Base-by-base conservation (phyloP, 2,329 filamentous ascomycete species). In the Pseudogymnoascus destructans region DNA sequence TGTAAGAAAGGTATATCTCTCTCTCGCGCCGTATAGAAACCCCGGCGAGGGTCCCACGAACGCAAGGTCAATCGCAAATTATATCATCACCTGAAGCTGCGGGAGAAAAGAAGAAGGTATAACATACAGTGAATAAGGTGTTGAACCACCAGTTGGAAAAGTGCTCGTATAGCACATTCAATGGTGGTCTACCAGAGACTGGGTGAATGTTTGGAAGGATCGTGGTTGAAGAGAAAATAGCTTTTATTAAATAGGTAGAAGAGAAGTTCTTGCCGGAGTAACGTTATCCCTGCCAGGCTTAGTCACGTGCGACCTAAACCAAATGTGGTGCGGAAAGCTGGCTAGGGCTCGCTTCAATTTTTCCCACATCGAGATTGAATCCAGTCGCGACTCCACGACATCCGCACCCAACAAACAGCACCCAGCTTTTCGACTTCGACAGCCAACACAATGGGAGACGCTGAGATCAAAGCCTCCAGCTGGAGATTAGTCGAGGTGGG, bases 401-500 rank as follows among this genome's bases (percentile, higher is more conserved):
- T 36, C 54, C 32, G 35, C 54, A 56, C 54, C 54, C 54, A 56
- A 56, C 54, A 56, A 56, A 56, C 54, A 56, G 54, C 54, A 56
- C 54, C 54, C 54, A 56, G 32, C 32, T 52, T 52, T 56, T 36
- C 54, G 54, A 56, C 54, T 36, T 38, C 46, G 46, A 52, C 79
- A 75, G 77, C 74, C 76, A 77, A 77, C 80, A 85, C 76, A 82
- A 89, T 89, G 86, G 84, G 85, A 78, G 85, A 89, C 80, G 84
- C 86, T 78, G 79, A 85, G 72, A 85, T 91, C 77, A 85, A 85
- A 78, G 79, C 84, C 75, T 86, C 87, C 73, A 81, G 84, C 76
- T 95, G 90, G 90, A 91, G 91, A 81, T 82, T 90, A 77, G 91
- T 98, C 75, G 91, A 98, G 86, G 89, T 96, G 77, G 93, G 93